Percentiles rank a stretch among this genome's conserved stretches.
Conservation (phyloP, 441 rosid genomes). For the Euphorbia schlechtendalii region DNA sequence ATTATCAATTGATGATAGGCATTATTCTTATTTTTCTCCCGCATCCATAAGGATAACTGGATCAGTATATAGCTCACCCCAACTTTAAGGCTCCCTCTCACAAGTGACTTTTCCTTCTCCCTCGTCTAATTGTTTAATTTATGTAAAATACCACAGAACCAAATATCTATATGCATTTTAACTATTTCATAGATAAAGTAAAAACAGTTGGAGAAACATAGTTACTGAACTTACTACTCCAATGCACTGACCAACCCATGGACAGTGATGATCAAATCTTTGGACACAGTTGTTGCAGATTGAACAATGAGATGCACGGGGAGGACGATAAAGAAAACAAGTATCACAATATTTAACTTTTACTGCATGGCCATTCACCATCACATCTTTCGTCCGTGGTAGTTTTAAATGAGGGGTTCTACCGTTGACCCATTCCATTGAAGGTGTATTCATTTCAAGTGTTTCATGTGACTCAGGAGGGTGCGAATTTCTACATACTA, state of each 20-base stretch:
- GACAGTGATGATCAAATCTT: conserved; percentile 96
- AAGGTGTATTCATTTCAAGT: conserved; percentile 39
- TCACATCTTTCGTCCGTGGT: conserved; percentile 66
- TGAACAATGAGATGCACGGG: conserved; percentile 95
- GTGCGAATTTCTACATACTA: conserved; percentile 60
- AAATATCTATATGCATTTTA: background rate
- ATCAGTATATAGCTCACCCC: background rate
- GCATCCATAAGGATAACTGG: background rate
- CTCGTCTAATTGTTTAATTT: too few species aligned
- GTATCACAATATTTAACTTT: conserved; percentile 93
- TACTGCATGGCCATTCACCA: conserved; percentile 63
- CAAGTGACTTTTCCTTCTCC: background rate
- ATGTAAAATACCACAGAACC: too few species aligned
- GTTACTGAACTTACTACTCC: conserved; percentile 56
- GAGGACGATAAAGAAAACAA: conserved; percentile 87
- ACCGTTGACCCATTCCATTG: conserved; percentile 76
- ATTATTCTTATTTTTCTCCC: background rate
- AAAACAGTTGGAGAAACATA: background rate
- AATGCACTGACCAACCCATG: conserved; percentile 99
- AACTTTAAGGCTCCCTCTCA: background rate
- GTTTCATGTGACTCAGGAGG: conserved; percentile 61
- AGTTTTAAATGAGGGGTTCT: conserved; percentile 49
- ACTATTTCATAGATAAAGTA: background rate
- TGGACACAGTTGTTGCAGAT: conserved; percentile 92
- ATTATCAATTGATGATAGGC: background rate